phyloP scores from a whole-genome alignment of 306 rosid genomes.

The Quercus agrifolia region DNA sequence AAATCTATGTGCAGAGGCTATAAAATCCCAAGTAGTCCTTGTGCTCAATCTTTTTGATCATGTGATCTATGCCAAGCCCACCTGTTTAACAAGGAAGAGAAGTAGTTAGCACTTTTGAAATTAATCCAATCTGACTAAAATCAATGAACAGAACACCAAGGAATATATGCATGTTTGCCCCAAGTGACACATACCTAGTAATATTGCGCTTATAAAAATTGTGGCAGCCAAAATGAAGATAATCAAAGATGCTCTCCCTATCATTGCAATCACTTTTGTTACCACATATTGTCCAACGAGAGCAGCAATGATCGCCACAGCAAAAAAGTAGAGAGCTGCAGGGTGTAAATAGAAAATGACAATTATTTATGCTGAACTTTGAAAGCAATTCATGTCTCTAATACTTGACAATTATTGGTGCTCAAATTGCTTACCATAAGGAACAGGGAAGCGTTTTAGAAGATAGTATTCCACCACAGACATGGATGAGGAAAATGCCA shows the following conservation, averaged over 20 bases:
- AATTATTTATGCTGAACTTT: neutral
- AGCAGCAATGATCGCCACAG: conserved; percentile 74
- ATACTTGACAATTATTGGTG: neutral
- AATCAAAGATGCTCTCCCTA: conserved; percentile 90
- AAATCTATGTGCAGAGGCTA: conserved; percentile 56
- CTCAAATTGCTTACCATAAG: conserved; percentile 53
- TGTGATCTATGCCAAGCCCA: conserved; percentile 71
- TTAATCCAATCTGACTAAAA: neutral
- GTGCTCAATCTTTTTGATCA: conserved; percentile 44
- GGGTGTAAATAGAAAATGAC: neutral
- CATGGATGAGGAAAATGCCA: conserved; percentile 95
- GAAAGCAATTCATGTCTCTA: neutral
- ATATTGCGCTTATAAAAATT: conserved; percentile 71
- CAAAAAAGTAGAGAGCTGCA: conserved; percentile 66
- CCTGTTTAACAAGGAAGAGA: conserved; percentile 37
- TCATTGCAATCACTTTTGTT: conserved; percentile 48
- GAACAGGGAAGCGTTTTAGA: conserved; percentile 83
- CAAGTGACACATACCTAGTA: conserved; percentile 44
- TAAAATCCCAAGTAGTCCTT: conserved; percentile 85
- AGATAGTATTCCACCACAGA: conserved; percentile 91
- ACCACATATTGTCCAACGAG: conserved; percentile 74
- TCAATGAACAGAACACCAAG: neutral
- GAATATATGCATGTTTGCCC: neutral
- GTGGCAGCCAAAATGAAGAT: conserved; percentile 79
- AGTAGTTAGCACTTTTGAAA: neutral